phyloP scores from a whole-genome alignment of 495 filamentous ascomycete species.

The Cercophora sp. region DNA sequence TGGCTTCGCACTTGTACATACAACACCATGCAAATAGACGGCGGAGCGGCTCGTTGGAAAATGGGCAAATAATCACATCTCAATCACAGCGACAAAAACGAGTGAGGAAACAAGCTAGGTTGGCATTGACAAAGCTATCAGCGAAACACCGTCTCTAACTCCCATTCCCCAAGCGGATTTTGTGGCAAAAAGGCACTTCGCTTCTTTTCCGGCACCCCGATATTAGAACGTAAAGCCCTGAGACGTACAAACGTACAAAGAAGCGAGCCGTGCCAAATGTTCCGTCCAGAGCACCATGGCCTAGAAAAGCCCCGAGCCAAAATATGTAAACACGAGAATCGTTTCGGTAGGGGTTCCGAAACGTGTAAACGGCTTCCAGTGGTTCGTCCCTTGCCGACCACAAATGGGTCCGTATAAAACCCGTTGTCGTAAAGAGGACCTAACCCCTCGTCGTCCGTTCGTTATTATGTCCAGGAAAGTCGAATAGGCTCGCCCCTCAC shows the following conservation, averaged over 20 bases:
- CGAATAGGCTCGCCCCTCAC: slow-evolving; percentile 19
- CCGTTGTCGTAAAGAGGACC: too few relatives aligned
- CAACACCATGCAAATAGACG: too few relatives aligned
- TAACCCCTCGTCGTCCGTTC: background rate
- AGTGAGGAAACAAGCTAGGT: too few relatives aligned
- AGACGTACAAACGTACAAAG: slow-evolving; percentile 5
- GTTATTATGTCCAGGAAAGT: background rate
- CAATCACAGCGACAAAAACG: too few relatives aligned
- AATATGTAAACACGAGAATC: slow-evolving; percentile 22
- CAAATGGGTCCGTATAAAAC: too few relatives aligned
- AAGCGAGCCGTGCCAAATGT: slow-evolving; percentile 4
- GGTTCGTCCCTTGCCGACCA: too few relatives aligned
- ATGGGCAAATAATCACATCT: too few relatives aligned
- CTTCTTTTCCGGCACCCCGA: slow-evolving; percentile 12
- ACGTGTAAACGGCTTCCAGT: too few relatives aligned
- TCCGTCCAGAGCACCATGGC: slow-evolving; percentile 1
- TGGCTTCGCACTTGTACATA: too few relatives aligned
- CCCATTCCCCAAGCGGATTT: slow-evolving; percentile 6
- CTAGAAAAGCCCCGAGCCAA: slow-evolving; percentile 3
- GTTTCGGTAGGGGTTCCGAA: too few relatives aligned
- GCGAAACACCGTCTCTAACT: slow-evolving; percentile 10
- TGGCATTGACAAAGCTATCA: too few relatives aligned
- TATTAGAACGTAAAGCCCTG: background rate
- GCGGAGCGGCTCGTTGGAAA: too few relatives aligned
- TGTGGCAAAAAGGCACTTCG: slow-evolving; percentile 7